Evolutionary conservation across 495 filamentous ascomycete species (phyloP), one percentile per base, ranked within the genome.

Genomic region (Talaromyces trachyspermus): DNA sequence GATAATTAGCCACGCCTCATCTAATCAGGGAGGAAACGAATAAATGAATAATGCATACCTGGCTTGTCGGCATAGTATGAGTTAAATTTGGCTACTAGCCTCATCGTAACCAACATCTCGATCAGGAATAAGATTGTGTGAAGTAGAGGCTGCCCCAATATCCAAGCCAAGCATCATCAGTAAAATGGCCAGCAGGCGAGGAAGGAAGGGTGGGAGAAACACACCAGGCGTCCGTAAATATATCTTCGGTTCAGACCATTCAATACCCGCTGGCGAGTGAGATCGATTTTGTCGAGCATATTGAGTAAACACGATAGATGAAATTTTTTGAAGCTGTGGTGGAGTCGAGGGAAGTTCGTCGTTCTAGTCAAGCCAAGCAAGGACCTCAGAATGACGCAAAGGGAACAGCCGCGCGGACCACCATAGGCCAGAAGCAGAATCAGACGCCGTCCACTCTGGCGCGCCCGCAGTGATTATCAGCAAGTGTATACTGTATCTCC

Each of bases 61-160:
- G 90, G 90, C 57, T 84, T 85, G 54, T 83, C 80, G 43, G 83
- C 78, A 77, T 96, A 99, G 71, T 94, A 94, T 51, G 79, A 74
- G 67, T 95, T 95, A 72, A 95, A 99, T 54, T 89, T 89, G 52
- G 85, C 78, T 33, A 79, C 83, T 41, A 95, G 68, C 53, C 89
- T 80, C 55, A 81, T 84, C 46, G 95, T 76, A 55, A 89, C 78
- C 20, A 78, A 81, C 84, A 97, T 86, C 64, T 96, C 85, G 65
- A 95, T 76, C 14, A 95, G 63, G 63, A 96, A 85, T 45, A 95
- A 79, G 47, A 95, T 75, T 27, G 80, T 72, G 68, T 96, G 89
- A 40, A 96, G 72, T 25, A 97, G 70, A 55, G 92, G 92, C 92
- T 98, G 56, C 32, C 30, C 15, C 49, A 29, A 24, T 26, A 22